These are phyloP conservation scores for Acacia melanoxylon DNA, from an alignment of 306 rosid genomes.

Conservation along the genomic window DNA sequence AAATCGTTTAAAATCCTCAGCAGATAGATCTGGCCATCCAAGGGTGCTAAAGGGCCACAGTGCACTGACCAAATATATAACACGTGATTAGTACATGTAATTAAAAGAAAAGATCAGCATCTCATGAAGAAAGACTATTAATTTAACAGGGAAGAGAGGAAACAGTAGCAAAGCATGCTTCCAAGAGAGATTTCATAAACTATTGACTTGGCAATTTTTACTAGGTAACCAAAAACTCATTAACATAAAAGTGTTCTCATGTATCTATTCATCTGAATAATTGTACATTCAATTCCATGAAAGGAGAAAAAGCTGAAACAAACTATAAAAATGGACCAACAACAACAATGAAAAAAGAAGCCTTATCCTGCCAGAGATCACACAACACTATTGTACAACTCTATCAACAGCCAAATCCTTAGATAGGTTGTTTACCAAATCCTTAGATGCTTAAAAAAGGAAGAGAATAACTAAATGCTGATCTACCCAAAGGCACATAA, in stretches of 20 bases:
- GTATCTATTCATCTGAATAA: not conserved
- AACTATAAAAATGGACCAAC: not conserved
- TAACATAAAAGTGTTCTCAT: not conserved
- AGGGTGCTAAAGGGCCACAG: slow-evolving; percentile 98
- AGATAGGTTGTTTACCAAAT: too few species aligned
- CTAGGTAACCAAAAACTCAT: not conserved
- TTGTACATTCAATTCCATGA: not conserved
- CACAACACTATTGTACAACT: too few species aligned
- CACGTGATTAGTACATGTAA: slow-evolving; percentile 21
- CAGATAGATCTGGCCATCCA: slow-evolving; percentile 88
- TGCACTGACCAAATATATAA: slow-evolving; percentile 57
- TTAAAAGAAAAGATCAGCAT: slow-evolving; percentile 13
- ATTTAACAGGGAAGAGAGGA: not conserved
- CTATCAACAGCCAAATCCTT: too few species aligned
- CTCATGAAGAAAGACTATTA: not conserved
- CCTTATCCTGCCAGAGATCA: too few species aligned
- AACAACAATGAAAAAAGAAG: too few species aligned
- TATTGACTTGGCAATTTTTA: not conserved
- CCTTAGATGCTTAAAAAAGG: not conserved
- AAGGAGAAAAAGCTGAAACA: not conserved
- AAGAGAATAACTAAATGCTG: not conserved
- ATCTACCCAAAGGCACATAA: not conserved
- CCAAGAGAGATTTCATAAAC: slow-evolving; percentile 8
- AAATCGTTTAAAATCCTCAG: slow-evolving; percentile 79
- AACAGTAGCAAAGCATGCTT: not conserved